phyloP scores from a whole-genome alignment of 371 early-diverging fungal species.

The Apophysomyces elegans region DNA sequence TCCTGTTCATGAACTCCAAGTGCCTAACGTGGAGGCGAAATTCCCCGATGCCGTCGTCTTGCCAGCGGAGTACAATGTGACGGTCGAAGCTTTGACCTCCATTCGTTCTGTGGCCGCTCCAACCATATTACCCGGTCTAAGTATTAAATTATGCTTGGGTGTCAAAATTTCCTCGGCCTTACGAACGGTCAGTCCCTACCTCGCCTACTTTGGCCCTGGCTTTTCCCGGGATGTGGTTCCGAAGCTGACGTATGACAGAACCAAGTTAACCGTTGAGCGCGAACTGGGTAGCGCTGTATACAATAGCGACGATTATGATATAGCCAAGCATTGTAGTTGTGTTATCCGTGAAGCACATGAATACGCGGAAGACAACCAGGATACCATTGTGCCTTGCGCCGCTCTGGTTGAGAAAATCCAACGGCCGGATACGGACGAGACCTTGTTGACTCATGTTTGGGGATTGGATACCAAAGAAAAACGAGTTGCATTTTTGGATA shows the following conservation, averaged over 20 bases:
- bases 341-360: conserved; percentile 64
- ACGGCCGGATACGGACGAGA: conserved; percentile 51
- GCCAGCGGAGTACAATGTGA: conserved; percentile 33
- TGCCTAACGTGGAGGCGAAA: conserved; percentile 60
- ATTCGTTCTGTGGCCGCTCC: conserved; percentile 67
- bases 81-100: conserved; percentile 66
- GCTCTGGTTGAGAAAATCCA: conserved; percentile 67
- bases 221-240: conserved; percentile 57
- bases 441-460: conserved; percentile 57
- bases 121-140: conserved; percentile 41
- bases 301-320: conserved; percentile 55
- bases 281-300: conserved; percentile 68
- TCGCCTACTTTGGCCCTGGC: conserved; percentile 69
- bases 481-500: conserved; percentile 56
- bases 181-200: conserved; percentile 75
- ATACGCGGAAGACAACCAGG: conserved; percentile 49
- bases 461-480: conserved; percentile 57
- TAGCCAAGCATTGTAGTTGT: conserved; percentile 73
- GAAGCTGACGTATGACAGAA: conserved; percentile 45
- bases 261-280: conserved; percentile 50
- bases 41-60: conserved; percentile 56
- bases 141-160: conserved; percentile 70
- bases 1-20: conserved; percentile 70
- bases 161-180: conserved; percentile 75
- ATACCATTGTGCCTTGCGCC: conserved; percentile 66